These are phyloP conservation scores for Cordyceps fumosorosea DNA, from an alignment of 2,329 filamentous ascomycete genomes.

Conservation along the genomic window DNA sequence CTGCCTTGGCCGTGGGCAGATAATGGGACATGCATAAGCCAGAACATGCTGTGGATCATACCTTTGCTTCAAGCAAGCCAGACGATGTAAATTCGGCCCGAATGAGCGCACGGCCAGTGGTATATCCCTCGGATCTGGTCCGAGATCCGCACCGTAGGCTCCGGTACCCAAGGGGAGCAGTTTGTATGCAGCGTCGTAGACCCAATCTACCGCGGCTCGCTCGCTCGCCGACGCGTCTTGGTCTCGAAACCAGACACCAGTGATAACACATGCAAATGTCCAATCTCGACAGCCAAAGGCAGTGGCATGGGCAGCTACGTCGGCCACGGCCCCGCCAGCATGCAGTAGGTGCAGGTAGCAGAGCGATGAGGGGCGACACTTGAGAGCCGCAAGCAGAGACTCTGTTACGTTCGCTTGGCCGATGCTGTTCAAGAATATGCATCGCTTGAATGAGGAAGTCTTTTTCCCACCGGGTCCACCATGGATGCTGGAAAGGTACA, in stretches of 20 bases:
- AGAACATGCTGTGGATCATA: constrained; percentile 46
- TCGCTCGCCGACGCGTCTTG: constrained; percentile 39
- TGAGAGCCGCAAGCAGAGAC: constrained; percentile 38
- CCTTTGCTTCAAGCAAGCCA: constrained; percentile 43
- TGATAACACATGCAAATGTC: constrained; percentile 58
- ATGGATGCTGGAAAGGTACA: constrained; percentile 56
- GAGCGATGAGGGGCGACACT: constrained; percentile 41
- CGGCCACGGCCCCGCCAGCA: constrained; percentile 45
- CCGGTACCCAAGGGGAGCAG: constrained; percentile 46
- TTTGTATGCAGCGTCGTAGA: constrained; percentile 41
- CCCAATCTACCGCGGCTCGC: constrained; percentile 41
- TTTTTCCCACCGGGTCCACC: constrained; percentile 51
- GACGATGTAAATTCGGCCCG: constrained; percentile 43
- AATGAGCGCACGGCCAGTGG: constrained; percentile 47
- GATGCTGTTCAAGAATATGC: constrained; percentile 50
- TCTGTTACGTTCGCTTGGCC: constrained; percentile 25
- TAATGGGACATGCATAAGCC: constrained; percentile 49
- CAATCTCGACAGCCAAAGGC: constrained; percentile 59
- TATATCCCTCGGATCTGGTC: constrained; percentile 52
- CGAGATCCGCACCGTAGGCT: constrained; percentile 55
- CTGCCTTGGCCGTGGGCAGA: constrained; percentile 18
- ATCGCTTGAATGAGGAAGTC: constrained; percentile 58
- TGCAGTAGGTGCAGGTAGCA: constrained; percentile 60
- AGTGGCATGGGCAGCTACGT: constrained; percentile 37
- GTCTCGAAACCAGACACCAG: constrained; percentile 52